Evolutionary conservation across 805 yeast species (phyloP).

Genomic region (Helenozyma baotianmanensis): DNA sequence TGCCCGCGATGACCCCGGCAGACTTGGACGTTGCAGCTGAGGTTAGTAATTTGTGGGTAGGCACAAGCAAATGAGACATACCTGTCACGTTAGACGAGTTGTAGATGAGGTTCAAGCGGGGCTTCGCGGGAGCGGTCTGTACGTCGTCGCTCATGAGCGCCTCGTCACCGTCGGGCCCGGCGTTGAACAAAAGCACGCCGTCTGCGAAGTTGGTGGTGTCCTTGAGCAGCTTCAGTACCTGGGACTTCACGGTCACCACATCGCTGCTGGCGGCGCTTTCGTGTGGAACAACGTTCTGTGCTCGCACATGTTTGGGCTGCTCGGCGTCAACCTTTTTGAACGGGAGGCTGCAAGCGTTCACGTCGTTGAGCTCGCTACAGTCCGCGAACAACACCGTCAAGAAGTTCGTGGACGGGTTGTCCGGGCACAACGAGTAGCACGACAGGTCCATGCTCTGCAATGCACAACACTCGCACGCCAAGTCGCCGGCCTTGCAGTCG

Average conservation of each 20-base stretch:
- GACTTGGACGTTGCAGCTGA: too few species aligned
- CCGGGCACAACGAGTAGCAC: conserved; percentile 48
- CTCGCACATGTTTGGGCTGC: conserved; percentile 2
- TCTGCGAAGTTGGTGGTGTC: too few species aligned
- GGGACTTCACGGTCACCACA: conserved; percentile 2
- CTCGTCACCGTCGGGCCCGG: conserved; percentile 1
- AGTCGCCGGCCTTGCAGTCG: conserved; percentile 49
- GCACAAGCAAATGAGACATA: not conserved
- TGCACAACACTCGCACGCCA: conserved; percentile 56
- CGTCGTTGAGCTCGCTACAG: conserved; percentile 43
- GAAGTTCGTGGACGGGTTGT: conserved; percentile 44
- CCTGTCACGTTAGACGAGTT: conserved; percentile 3
- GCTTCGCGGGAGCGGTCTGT: conserved; percentile 1
- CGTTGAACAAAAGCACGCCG: not conserved
- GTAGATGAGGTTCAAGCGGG: conserved; percentile 6
- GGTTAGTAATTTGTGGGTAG: not conserved
- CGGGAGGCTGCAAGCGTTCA: conserved; percentile 48
- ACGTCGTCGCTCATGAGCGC: not conserved
- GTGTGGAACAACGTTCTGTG: too few species aligned
- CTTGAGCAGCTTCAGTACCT: too few species aligned
- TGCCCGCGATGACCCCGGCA: too few species aligned
- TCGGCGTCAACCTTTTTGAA: conserved; percentile 40
- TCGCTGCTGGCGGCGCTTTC: not conserved
- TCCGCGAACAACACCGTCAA: conserved; percentile 42
- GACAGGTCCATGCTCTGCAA: conserved; percentile 43